Percentiles rank a stretch among this genome's conserved stretches.
Conservation (phyloP, 345 rosid genomes). For the Luvunga scandens region DNA sequence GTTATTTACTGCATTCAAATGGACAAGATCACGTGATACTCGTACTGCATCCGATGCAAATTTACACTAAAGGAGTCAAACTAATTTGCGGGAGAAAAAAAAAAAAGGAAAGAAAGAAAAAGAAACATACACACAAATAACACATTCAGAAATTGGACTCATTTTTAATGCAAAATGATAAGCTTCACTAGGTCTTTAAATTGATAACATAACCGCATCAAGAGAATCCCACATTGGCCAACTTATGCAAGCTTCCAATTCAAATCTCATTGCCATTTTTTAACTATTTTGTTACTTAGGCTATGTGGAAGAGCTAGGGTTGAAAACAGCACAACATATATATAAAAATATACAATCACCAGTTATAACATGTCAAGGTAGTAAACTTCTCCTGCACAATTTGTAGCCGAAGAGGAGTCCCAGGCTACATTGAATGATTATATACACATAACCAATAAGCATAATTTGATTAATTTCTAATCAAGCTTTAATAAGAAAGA, state of each 20-base stretch:
- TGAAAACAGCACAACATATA: not conserved
- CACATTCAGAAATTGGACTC: not conserved
- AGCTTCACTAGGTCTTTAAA: not conserved
- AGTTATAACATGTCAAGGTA: not conserved
- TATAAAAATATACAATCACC: not conserved
- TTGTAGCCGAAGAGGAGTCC: not conserved
- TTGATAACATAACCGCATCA: not conserved
- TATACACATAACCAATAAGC: not conserved
- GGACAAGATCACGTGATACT: slow-evolving; percentile 27
- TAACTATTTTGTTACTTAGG: not conserved
- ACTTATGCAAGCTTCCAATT: not conserved
- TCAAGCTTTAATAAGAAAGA: not conserved
- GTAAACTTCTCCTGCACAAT: not conserved
- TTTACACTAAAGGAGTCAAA: slow-evolving; percentile 1
- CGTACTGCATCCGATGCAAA: slow-evolving; percentile 1
- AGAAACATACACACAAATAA: not conserved
- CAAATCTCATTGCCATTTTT: not conserved
- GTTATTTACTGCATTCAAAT: not conserved
- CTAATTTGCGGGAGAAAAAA: no score
- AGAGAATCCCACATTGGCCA: not conserved
- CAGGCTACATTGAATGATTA: not conserved
- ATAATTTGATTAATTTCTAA: not conserved
- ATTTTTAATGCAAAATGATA: not conserved
- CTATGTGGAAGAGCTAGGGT: not conserved
- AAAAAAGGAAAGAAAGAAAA: no score